Conservation (phyloP, 371 early-diverging fungal genomes). For the Mucor lusitanicus region DNA sequence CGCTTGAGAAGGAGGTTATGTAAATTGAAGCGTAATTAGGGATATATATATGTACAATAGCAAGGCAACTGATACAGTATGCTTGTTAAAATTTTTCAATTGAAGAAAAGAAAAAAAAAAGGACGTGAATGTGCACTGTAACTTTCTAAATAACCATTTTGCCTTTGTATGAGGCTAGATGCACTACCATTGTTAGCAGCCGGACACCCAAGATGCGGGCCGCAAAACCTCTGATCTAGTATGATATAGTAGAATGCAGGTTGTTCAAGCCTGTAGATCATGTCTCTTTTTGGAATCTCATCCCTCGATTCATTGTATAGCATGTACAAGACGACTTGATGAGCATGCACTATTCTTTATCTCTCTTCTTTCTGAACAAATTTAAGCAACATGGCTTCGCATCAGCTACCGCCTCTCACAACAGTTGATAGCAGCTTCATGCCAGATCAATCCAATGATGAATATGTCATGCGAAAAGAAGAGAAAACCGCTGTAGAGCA, state of each 20-base stretch:
- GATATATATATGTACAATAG: background rate
- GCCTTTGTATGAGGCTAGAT: background rate
- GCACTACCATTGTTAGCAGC: background rate
- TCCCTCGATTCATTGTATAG: background rate
- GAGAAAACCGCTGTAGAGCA: background rate
- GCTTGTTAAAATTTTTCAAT: background rate
- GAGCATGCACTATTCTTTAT: background rate
- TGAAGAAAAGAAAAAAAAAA: background rate
- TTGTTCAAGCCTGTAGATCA: background rate
- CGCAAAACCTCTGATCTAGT: background rate
- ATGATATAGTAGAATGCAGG: background rate
- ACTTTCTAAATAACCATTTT: background rate
- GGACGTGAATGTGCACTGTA: background rate
- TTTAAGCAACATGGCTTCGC: background rate
- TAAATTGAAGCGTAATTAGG: background rate
- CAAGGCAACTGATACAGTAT: background rate
- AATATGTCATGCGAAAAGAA: background rate
- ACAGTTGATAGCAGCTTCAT: conserved; percentile 8
- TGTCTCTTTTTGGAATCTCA: conserved; percentile 1
- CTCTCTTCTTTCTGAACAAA: background rate
- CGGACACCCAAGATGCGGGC: background rate
- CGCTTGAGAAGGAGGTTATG: background rate
- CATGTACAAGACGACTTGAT: background rate
- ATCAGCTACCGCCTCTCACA: background rate
- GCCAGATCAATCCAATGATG: background rate